Percentiles rank a stretch among this genome's conserved stretches.
Evolutionary conservation across 495 filamentous ascomycete genomes (phyloP).

Genomic region (Polyplosphaeria fusca): DNA sequence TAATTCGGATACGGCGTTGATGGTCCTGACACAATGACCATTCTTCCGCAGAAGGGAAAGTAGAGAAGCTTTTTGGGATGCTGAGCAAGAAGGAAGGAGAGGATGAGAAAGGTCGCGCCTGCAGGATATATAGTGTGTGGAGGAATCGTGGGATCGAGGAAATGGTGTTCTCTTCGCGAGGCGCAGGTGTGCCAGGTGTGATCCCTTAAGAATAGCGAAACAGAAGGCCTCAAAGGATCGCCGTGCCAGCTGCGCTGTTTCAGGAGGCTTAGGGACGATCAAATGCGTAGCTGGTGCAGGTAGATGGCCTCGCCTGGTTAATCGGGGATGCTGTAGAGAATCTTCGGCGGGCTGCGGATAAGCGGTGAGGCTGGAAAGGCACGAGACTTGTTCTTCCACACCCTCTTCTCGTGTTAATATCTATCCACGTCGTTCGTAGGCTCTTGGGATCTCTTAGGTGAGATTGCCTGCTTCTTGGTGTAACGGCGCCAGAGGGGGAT

Average conservation of each 20-base stretch:
- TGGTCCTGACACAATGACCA: conserved; percentile 1
- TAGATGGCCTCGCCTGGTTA: conserved; percentile 6
- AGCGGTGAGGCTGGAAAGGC: conserved; percentile 4
- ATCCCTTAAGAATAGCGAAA: background rate
- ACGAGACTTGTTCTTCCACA: conserved; percentile 1
- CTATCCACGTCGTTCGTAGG: conserved; percentile 6
- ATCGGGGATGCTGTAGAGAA: conserved; percentile 4
- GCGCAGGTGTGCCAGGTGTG: conserved; percentile 2
- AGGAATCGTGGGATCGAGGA: background rate
- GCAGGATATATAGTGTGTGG: conserved; percentile 1
- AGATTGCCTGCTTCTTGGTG: no score
- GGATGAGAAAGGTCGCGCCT: conserved; percentile 2
- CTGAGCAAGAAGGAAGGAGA: background rate
- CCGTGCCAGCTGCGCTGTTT: conserved; percentile 18
- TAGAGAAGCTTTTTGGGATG: background rate
- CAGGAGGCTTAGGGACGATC: conserved; percentile 15
- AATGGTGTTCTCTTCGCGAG: conserved; percentile 16
- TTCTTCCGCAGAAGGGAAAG: background rate
- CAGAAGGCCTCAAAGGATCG: background rate
- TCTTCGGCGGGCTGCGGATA: no score
- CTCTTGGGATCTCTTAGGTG: conserved; percentile 16
- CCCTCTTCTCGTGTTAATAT: conserved; percentile 7
- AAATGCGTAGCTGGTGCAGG: conserved; percentile 7
- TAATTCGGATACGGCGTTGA: background rate
- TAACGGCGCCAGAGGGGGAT: no score